Evolutionary conservation across 805 yeast species (phyloP).

Genomic region (Cyberlindnera veronae): DNA sequence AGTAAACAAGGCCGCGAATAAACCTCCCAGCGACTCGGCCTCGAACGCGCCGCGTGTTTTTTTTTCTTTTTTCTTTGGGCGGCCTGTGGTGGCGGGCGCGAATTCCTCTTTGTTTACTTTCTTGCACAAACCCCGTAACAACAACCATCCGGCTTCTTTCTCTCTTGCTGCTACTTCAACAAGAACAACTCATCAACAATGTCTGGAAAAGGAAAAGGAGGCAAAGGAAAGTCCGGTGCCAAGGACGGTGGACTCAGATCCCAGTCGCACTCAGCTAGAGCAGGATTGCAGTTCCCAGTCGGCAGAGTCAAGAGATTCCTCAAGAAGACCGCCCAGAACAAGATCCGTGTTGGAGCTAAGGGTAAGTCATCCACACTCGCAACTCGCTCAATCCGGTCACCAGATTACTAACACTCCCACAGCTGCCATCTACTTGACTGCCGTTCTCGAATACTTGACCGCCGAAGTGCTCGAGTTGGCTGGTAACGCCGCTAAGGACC

Average conservation of each 20-base stretch:
- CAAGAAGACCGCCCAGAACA: constrained; percentile 85
- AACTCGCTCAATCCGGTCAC: not conserved
- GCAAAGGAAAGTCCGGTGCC: constrained; percentile 92
- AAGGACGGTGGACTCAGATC: constrained; percentile 60
- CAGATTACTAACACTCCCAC: constrained; percentile 10
- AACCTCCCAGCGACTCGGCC: too few species aligned
- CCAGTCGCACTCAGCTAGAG: constrained; percentile 90
- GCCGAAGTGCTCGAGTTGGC: constrained; percentile 98
- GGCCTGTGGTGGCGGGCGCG: constrained; percentile 7
- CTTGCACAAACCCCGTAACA: constrained; percentile 8
- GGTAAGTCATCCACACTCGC: too few species aligned
- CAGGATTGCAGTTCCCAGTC: constrained; percentile 95
- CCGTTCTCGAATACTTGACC: constrained; percentile 92
- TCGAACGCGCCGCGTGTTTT: not conserved
- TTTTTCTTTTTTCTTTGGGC: not conserved
- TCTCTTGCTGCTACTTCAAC: too few species aligned
- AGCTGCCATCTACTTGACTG: constrained; percentile 93
- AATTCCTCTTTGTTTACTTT: constrained; percentile 16
- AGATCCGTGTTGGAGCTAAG: constrained; percentile 77
- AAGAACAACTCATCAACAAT: constrained; percentile 33
- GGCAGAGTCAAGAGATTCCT: constrained; percentile 98
- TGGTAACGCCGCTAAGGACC: constrained; percentile 96
- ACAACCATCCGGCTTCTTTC: constrained; percentile 9
- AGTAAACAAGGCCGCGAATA: too few species aligned
- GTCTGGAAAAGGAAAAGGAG: constrained; percentile 97